These are phyloP conservation scores for Plenodomus tracheiphilus DNA, from an alignment of 2,329 filamentous ascomycete genomes.

Conservation along the genomic window DNA sequence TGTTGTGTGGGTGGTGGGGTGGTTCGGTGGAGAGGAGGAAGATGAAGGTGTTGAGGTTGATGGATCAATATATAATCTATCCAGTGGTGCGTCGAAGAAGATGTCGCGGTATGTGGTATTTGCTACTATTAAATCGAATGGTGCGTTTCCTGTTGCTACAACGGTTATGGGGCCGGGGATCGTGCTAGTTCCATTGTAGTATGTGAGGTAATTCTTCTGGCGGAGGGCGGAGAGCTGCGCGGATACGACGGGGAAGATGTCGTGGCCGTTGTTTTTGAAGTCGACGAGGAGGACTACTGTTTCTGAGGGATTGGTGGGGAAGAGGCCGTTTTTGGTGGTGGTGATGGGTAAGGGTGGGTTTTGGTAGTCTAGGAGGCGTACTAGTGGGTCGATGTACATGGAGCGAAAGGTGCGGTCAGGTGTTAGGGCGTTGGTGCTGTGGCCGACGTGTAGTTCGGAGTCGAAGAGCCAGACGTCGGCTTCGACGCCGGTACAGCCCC, in stretches of 20 bases:
- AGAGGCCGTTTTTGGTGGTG: slow-evolving; percentile 52
- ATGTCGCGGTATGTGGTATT: slow-evolving; percentile 57
- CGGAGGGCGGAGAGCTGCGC: slow-evolving; percentile 53
- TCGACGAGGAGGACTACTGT: slow-evolving; percentile 58
- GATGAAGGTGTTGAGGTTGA: too few relatives aligned
- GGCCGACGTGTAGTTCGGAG: slow-evolving; percentile 60
- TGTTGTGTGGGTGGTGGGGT: neutral
- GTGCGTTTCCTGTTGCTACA: slow-evolving; percentile 58
- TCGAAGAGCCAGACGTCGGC: slow-evolving; percentile 61
- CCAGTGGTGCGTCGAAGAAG: slow-evolving; percentile 59
- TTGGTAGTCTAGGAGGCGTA: slow-evolving; percentile 53
- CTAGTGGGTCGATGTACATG: slow-evolving; percentile 58
- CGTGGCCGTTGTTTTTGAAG: slow-evolving; percentile 48
- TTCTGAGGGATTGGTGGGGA: slow-evolving; percentile 54
- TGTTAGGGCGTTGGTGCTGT: slow-evolving; percentile 53
- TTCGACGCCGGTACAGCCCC: slow-evolving; percentile 60
- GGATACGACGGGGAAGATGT: slow-evolving; percentile 42
- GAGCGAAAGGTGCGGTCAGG: slow-evolving; percentile 52
- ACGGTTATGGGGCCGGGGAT: slow-evolving; percentile 54
- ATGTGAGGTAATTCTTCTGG: slow-evolving; percentile 54
- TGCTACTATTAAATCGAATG: slow-evolving; percentile 52
- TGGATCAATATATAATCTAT: slow-evolving; percentile 40
- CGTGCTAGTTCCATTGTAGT: slow-evolving; percentile 52
- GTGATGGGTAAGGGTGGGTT: slow-evolving; percentile 47
- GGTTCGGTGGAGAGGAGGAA: neutral